A percentile compares a stretch with the other conserved stretches of the same genome.
Conservation (phyloP, 306 rosid species). For the Pyrus pyrifolia region DNA sequence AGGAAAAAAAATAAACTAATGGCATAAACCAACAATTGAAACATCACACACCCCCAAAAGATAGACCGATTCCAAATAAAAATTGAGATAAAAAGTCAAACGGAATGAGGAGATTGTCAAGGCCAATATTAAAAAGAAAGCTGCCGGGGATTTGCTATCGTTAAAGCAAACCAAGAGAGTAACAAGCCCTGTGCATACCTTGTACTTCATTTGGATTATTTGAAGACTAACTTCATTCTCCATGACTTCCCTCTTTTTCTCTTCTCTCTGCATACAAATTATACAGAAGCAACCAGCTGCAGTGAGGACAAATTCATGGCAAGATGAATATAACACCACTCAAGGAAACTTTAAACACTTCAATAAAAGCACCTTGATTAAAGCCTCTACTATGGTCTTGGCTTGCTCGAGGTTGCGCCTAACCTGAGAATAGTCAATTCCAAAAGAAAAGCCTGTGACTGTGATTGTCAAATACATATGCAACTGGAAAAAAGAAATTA, state of each 20-base stretch:
- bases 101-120: background rate
- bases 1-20: background rate
- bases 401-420: slow-evolving; percentile 99
- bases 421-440: slow-evolving; percentile 46
- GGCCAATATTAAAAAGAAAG: background rate
- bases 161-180: background rate
- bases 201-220: slow-evolving; percentile 88
- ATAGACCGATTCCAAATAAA: background rate
- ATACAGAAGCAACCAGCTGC: background rate
- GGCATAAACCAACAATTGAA: background rate
- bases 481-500: background rate
- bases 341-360: slow-evolving; percentile 6
- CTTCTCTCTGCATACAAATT: slow-evolving; percentile 66
- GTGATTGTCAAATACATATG: background rate
- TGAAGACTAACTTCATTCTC: slow-evolving; percentile 89
- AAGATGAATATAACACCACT: background rate
- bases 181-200: slow-evolving; percentile 36
- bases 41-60: background rate
- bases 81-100: background rate
- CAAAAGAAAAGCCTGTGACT: slow-evolving; percentile 1
- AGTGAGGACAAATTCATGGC: background rate
- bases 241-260: slow-evolving; percentile 82
- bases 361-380: slow-evolving; percentile 63
- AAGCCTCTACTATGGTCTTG: slow-evolving; percentile 76
- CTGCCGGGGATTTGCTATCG: background rate